These are phyloP conservation scores for Apiospora kogelbergensis DNA, from an alignment of 2,329 filamentous ascomycete genomes.

Conservation along the genomic window DNA sequence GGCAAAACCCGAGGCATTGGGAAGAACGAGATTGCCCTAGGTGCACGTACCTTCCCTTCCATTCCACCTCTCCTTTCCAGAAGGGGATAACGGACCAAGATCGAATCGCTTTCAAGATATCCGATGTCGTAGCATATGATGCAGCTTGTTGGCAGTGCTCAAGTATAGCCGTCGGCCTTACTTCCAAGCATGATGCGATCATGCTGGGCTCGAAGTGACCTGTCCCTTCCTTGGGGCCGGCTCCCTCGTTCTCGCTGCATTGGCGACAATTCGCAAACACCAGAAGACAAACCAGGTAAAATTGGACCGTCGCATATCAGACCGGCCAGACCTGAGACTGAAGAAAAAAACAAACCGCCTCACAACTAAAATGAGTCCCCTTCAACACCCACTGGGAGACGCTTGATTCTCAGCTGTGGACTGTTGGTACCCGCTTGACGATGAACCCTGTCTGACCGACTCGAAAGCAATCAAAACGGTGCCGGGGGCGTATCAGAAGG, in stretches of 20 bases:
- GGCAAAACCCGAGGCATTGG: conserved; percentile 6
- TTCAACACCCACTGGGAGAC: not conserved
- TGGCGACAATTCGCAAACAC: not conserved
- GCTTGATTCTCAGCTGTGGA: not conserved
- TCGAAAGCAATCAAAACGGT: not conserved
- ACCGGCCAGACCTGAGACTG: not conserved
- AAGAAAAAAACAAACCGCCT: not conserved
- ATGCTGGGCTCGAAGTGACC: not conserved
- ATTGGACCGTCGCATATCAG: not conserved
- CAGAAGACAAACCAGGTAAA: not conserved
- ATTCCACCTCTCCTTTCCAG: conserved; percentile 1
- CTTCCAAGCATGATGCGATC: not conserved
- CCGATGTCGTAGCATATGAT: not conserved
- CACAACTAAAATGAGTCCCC: not conserved
- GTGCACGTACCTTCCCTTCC: not conserved
- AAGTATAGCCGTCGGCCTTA: not conserved
- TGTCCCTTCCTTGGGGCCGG: not conserved
- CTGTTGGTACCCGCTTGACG: not conserved
- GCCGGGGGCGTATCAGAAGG: not conserved
- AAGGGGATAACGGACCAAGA: not conserved
- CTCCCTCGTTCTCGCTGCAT: not conserved
- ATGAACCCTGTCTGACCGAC: not conserved
- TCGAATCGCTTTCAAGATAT: not conserved
- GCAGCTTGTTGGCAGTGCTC: not conserved
- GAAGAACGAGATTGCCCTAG: not conserved